Evolutionary conservation across 805 yeast species (phyloP).

Genomic region (Cyberlindnera japonica): DNA sequence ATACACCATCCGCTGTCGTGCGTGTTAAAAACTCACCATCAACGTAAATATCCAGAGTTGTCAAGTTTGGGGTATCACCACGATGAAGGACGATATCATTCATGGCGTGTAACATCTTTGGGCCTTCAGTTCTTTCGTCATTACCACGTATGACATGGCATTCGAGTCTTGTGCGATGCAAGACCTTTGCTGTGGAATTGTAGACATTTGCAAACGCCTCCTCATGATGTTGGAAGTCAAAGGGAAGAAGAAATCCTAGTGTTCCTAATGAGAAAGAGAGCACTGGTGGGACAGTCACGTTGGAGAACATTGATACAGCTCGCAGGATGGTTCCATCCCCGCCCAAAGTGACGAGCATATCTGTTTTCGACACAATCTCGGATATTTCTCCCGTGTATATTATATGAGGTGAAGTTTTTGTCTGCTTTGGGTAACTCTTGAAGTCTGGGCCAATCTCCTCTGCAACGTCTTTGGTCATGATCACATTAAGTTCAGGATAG

Average conservation of each 20-base stretch:
- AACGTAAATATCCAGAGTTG: constrained; percentile 78
- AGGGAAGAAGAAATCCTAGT: constrained; percentile 83
- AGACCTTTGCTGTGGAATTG: constrained; percentile 62
- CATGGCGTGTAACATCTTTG: constrained; percentile 69
- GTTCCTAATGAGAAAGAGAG: constrained; percentile 88
- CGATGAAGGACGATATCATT: constrained; percentile 87
- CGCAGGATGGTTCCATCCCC: constrained; percentile 93
- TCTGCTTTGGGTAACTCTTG: constrained; percentile 22
- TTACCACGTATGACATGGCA: constrained; percentile 53
- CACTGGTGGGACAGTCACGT: constrained; percentile 79
- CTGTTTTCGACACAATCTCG: constrained; percentile 65
- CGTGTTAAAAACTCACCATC: constrained; percentile 83
- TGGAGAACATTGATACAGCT: constrained; percentile 75
- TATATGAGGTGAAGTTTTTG: constrained; percentile 33
- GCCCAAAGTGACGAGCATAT: constrained; percentile 82
- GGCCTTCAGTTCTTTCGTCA: background rate
- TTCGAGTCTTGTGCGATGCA: constrained; percentile 75
- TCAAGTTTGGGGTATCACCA: constrained; percentile 82
- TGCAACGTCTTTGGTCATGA: constrained; percentile 72
- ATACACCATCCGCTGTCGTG: constrained; percentile 89
- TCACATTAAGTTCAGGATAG: constrained; percentile 71
- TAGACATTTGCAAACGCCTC: constrained; percentile 64
- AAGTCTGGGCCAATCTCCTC: constrained; percentile 51
- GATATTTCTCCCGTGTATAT: constrained; percentile 56
- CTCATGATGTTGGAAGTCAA: constrained; percentile 62